A percentile compares a stretch with the other conserved stretches of the same genome.
phyloP scores from a whole-genome alignment of 345 rosid genomes.

The Laguncularia racemosa region DNA sequence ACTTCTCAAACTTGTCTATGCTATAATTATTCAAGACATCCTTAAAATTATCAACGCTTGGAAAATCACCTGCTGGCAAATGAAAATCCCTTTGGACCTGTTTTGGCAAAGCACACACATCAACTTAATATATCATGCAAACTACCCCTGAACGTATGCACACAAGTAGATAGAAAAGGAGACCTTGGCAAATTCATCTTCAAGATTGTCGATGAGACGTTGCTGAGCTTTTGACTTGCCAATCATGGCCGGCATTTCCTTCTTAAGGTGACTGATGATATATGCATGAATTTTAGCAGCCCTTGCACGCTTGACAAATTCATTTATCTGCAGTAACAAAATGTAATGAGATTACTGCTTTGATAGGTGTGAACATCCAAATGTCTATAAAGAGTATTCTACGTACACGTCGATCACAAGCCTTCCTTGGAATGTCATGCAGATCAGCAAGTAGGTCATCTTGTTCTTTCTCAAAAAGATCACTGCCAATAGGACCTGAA shows the following conservation, averaged over 20 bases:
- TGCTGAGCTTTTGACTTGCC: slow-evolving; percentile 95
- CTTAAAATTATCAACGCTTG: slow-evolving; percentile 67
- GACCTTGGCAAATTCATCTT: slow-evolving; percentile 81
- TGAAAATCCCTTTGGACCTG: slow-evolving; percentile 85
- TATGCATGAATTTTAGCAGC: slow-evolving; percentile 91
- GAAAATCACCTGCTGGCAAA: slow-evolving; percentile 80
- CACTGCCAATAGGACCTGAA: slow-evolving; percentile 64
- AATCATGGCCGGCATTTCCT: slow-evolving; percentile 94
- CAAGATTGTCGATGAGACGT: slow-evolving; percentile 64
- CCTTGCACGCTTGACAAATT: slow-evolving; percentile 91
- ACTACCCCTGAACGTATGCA: no score
- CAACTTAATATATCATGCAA: not conserved
- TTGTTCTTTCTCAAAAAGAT: slow-evolving; percentile 88
- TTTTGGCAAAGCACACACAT: not conserved
- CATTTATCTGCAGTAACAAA: slow-evolving; percentile 55
- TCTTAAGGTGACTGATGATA: slow-evolving; percentile 85
- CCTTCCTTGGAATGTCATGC: slow-evolving; percentile 76
- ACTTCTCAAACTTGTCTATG: slow-evolving; percentile 75
- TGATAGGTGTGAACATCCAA: not conserved
- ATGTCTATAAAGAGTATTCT: slow-evolving; percentile 20
- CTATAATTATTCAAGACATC: slow-evolving; percentile 63
- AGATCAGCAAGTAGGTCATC: slow-evolving; percentile 69
- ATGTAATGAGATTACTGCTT: not conserved
- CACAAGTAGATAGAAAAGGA: not conserved
- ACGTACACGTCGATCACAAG: slow-evolving; percentile 84